These are phyloP conservation scores for Candida anutae DNA, from an alignment of 1,139 yeast species.

Conservation along the genomic window DNA sequence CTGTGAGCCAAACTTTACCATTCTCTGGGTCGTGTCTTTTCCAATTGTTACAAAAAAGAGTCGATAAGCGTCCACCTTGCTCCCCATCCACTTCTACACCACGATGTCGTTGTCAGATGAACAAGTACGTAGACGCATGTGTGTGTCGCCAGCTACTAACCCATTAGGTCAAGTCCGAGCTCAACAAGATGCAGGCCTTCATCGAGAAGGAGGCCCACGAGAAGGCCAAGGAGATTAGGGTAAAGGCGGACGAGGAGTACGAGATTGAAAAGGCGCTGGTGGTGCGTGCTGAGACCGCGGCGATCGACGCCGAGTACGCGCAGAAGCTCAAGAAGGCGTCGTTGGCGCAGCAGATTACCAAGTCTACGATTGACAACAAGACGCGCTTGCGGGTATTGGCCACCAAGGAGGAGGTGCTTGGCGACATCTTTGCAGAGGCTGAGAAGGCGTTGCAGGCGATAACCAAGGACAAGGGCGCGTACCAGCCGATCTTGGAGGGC, in stretches of 20 bases:
- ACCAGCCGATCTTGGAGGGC: slow-evolving; percentile 64
- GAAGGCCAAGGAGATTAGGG: slow-evolving; percentile 90
- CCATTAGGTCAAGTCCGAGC: slow-evolving; percentile 87
- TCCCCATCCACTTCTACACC: no score
- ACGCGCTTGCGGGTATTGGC: slow-evolving; percentile 84
- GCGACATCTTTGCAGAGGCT: slow-evolving; percentile 66
- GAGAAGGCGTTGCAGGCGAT: slow-evolving; percentile 52
- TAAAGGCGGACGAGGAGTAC: slow-evolving; percentile 97
- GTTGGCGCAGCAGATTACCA: slow-evolving; percentile 89
- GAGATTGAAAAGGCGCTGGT: slow-evolving; percentile 95
- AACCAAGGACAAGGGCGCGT: slow-evolving; percentile 41
- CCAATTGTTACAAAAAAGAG: no score
- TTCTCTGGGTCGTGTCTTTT: no score
- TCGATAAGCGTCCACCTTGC: no score
- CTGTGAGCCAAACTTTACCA: no score
- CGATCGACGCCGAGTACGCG: slow-evolving; percentile 76
- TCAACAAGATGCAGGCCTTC: slow-evolving; percentile 96
- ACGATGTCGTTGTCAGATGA: slow-evolving; percentile 41
- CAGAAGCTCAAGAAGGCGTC: slow-evolving; percentile 85
- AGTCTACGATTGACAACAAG: slow-evolving; percentile 92
- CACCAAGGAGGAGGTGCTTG: slow-evolving; percentile 77
- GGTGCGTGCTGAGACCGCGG: slow-evolving; percentile 85
- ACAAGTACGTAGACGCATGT: slow-evolving; percentile 37
- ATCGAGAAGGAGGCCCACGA: slow-evolving; percentile 98
- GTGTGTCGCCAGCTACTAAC: no score